Evolutionary conservation across 2,329 filamentous ascomycete genomes (phyloP).

Genomic region (Emericellopsis cladophorae): DNA sequence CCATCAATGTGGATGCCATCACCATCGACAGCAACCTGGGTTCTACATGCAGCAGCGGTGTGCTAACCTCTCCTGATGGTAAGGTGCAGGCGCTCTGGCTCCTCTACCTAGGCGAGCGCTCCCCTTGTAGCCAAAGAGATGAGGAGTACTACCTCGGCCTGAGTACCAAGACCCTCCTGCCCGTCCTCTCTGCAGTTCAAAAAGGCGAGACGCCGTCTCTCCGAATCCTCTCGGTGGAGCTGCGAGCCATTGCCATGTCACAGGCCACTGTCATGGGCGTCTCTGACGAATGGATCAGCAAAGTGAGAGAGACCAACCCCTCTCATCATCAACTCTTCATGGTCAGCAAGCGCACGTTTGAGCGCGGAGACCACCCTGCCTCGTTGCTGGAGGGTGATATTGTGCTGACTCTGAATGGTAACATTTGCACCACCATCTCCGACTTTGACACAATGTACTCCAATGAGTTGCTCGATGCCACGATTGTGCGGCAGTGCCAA

Average conservation of each 20-base stretch:
- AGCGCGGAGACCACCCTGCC: constrained; percentile 33
- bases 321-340: constrained; percentile 96
- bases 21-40: constrained; percentile 91
- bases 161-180: constrained; percentile 75
- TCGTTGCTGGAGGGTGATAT: constrained; percentile 83
- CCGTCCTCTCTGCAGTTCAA: constrained; percentile 80
- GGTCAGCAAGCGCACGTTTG: constrained; percentile 79
- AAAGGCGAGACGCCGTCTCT: constrained; percentile 67
- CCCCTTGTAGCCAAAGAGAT: constrained; percentile 66
- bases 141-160: constrained; percentile 94
- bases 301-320: constrained; percentile 78
- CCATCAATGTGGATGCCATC: constrained; percentile 92
- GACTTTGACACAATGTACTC: constrained; percentile 97
- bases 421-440: constrained; percentile 83
- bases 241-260: constrained; percentile 90
- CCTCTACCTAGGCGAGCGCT: constrained; percentile 88
- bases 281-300: constrained; percentile 87
- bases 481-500: constrained; percentile 74
- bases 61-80: constrained; percentile 78
- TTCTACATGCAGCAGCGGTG: constrained; percentile 85
- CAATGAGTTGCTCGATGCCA: constrained; percentile 67
- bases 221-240: constrained; percentile 86
- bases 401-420: constrained; percentile 78
- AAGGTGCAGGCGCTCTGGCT: constrained; percentile 94
- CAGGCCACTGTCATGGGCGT: constrained; percentile 97